These are phyloP conservation scores for Oemleria cerasiformis DNA, from an alignment of 306 rosid species.

Conservation along the genomic window DNA sequence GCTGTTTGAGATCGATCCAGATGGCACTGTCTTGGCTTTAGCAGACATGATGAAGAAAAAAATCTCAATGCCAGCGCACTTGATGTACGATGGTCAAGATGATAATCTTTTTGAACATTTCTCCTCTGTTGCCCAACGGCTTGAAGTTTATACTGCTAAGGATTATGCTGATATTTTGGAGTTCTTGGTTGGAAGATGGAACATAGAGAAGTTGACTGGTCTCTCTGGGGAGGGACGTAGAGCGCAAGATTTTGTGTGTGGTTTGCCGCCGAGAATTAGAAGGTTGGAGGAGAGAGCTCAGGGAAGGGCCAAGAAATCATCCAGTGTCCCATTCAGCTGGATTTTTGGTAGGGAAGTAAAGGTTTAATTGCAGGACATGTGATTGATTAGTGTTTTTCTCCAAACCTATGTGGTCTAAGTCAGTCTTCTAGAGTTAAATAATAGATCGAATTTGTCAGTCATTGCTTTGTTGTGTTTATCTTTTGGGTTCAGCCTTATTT, in stretches of 20 bases:
- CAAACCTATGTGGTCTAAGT: too few relatives aligned
- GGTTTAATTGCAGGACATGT: slow-evolving; percentile 8
- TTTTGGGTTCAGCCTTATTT: too few relatives aligned
- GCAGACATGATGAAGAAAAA: slow-evolving; percentile 63
- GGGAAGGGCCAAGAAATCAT: slow-evolving; percentile 43
- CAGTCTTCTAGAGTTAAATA: too few relatives aligned
- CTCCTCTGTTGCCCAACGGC: slow-evolving; percentile 49
- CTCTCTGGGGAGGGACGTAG: slow-evolving; percentile 42
- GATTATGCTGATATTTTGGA: slow-evolving; percentile 61
- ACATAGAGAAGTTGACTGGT: slow-evolving; percentile 44
- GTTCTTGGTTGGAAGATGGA: slow-evolving; percentile 54
- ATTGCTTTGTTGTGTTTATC: too few relatives aligned
- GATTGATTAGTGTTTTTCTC: too few relatives aligned
- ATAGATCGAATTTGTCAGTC: too few relatives aligned
- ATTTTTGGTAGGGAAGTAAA: slow-evolving; percentile 34
- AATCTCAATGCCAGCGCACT: slow-evolving; percentile 56
- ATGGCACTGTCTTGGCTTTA: slow-evolving; percentile 49
- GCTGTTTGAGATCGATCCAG: slow-evolving; percentile 54
- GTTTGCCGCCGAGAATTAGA: slow-evolving; percentile 44
- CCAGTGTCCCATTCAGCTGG: slow-evolving; percentile 49
- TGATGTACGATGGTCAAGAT: slow-evolving; percentile 50
- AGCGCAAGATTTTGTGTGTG: slow-evolving; percentile 50
- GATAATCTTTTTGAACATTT: slow-evolving; percentile 43
- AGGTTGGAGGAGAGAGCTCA: slow-evolving; percentile 50
- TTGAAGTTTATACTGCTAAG: slow-evolving; percentile 48